Evolutionary conservation across 1,284 basidiomycete genomes (phyloP), one percentile per base, ranked within the genome.

Genomic region (Tylopilus sp.): DNA sequence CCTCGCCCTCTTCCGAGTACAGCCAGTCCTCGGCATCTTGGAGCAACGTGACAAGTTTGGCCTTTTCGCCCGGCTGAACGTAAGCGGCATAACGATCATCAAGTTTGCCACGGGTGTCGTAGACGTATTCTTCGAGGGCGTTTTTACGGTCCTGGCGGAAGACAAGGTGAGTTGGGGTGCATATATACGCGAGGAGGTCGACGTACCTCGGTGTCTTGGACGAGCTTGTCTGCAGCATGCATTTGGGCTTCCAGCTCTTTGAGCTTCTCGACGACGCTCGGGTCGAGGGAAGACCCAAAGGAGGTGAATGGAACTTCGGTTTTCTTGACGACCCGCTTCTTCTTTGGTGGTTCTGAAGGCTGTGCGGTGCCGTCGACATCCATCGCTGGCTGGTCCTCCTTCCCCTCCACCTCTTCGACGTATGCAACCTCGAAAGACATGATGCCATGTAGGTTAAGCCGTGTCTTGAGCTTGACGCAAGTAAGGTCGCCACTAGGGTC

Each of bases 51-150:
- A 92, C 74, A 41, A 97, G 81, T 55, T 80, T 79, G 55, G 81
- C 69, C 74, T 94, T 94, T 74, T 97, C 93, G 13, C 72, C 64
- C 0, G 82, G 49, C 62, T 86, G 78, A 44, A 86, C 86, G 70
- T 78, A 97, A 21, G 80, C 48, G 19, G 84, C 83, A 64, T 87
- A 95, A 46, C 87, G 82, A 51, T 88, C 89, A 31, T 97, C 93
- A 53, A 97, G 81, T 74, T 96, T 97, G 70, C 82, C 76, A 46
- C 93, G 89, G 60, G 79, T 92, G 69, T 97, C 92, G 74, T 97
- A 97, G 55, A 97, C 87, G 75, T 95, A 97, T 74, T 97, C 94
- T 74, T 97, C 94, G 21, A 97, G 83, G 13, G 93, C 92, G 68
- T 97, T 97, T 77, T 96, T 97, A 68, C 90, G 85, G 71, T 97